These are phyloP conservation scores for Solanum hybrid DNA, from an alignment of 305 asterid species.

Conservation along the genomic window DNA sequence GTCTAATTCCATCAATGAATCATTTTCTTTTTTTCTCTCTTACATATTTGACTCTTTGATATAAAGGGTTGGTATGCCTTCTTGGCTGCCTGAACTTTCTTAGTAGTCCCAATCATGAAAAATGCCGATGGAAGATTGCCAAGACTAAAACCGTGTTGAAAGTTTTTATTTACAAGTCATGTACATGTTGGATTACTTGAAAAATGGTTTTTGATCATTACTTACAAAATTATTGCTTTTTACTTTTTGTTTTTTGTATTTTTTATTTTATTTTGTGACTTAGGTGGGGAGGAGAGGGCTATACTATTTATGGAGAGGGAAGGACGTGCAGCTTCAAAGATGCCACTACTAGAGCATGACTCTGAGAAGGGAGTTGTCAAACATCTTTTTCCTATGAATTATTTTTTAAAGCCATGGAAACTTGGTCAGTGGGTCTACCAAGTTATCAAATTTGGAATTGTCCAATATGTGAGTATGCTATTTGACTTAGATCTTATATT, in stretches of 20 bases:
- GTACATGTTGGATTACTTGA: not conserved
- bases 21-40: not conserved
- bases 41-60: not conserved
- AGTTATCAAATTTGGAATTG: constrained; percentile 91
- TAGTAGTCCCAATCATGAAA: not conserved
- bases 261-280: constrained; percentile 1
- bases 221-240: not conserved
- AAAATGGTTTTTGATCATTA: not conserved
- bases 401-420: constrained; percentile 78
- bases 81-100: not conserved
- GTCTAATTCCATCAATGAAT: not conserved
- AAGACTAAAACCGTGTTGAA: not conserved
- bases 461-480: constrained; percentile 76
- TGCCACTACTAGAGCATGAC: constrained; percentile 67
- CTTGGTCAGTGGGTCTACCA: constrained; percentile 86
- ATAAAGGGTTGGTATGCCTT: not conserved
- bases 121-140: not conserved
- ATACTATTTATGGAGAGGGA: constrained; percentile 86
- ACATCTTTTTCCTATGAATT: constrained; percentile 84
- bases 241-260: not conserved
- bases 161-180: not conserved
- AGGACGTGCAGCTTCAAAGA: constrained; percentile 65
- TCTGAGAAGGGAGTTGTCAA: constrained; percentile 70
- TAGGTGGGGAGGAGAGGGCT: constrained; percentile 96
- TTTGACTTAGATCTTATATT: constrained; percentile 3